Conservation (phyloP, 257 asterid genomes). For the Solanum sejunctum region DNA sequence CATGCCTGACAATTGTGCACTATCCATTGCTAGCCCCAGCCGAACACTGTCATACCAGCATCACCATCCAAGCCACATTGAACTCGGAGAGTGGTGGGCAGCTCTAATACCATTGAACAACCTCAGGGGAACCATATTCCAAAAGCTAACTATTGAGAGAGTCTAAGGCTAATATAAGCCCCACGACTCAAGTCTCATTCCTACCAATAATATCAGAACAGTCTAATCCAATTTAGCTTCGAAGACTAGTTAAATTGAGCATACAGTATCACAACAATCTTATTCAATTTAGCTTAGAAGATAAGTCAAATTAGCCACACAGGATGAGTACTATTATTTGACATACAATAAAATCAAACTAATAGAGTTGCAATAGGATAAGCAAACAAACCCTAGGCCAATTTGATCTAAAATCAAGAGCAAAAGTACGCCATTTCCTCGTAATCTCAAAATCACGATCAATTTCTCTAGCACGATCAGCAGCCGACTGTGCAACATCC, state of each 20-base stretch:
- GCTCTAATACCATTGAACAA: too few species aligned
- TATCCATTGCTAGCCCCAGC: too few species aligned
- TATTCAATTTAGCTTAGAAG: background rate
- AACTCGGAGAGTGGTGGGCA: too few species aligned
- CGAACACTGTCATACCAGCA: too few species aligned
- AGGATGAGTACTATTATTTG: background rate
- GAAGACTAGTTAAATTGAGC: too few species aligned
- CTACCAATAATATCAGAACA: too few species aligned
- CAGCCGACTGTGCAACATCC: constrained; percentile 46
- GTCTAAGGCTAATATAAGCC: too few species aligned
- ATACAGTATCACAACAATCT: background rate
- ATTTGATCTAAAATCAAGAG: constrained; percentile 58
- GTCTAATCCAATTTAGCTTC: too few species aligned
- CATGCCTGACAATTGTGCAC: background rate
- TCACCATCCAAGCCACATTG: too few species aligned
- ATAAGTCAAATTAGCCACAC: background rate
- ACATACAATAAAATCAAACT: background rate
- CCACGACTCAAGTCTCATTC: too few species aligned
- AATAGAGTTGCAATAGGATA: background rate
- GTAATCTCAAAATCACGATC: constrained; percentile 72
- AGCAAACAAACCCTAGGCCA: constrained; percentile 58
- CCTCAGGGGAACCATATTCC: too few species aligned
- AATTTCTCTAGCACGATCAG: constrained; percentile 62
- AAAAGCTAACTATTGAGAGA: too few species aligned
- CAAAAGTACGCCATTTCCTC: constrained; percentile 59